Evolutionary conservation across 805 yeast genomes (phyloP), one percentile per base, ranked within the genome.

Genomic region (Saturnispora besseyi): DNA sequence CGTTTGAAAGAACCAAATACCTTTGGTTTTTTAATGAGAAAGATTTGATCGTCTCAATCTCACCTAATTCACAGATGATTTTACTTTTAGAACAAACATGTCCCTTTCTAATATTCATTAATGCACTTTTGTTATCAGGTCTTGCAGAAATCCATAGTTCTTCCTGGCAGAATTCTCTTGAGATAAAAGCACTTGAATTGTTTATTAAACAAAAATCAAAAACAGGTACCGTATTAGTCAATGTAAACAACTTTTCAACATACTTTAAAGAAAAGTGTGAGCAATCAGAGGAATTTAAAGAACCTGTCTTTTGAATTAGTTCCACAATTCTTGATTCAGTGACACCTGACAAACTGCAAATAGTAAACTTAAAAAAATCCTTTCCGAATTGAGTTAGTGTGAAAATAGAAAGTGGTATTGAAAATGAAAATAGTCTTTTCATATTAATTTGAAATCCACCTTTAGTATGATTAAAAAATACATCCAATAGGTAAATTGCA

Each of bases 121-220:
- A 37, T 8, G 66, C 49, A 8, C 62, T 62, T 8, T 56, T 55
- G 15, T 50, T 48, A 7, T 54, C 64, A 18, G 53, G 45, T 13
- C 65, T 58, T 1, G 65, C 62, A n/a, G 58, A 45, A 33, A 59
- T 53, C 70, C 70, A 66, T 4, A 66, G 42, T 45, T 64, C 68
- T 30, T 62, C 52, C 3, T 58, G 53, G 8, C 62, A 50, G 2
- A 53, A 46, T 15, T 55, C 50, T 41, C 55, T 57, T 7, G 58
- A 58, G 31, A 52, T 45, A 18, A 52, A 58, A 3, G 58, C 44
- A 22, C 48, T 40, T 1, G 53, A 30, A 1, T 64, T 51, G 3
- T 48, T 40, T 4, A 62, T 57, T 8, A 62, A 36, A 1, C 48
- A 34, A 45, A 49, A 62, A 43, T 63, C 67, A 44, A 59, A 55